Conservation (phyloP, 2,329 filamentous ascomycete species). For the Colletotrichum karsti region DNA sequence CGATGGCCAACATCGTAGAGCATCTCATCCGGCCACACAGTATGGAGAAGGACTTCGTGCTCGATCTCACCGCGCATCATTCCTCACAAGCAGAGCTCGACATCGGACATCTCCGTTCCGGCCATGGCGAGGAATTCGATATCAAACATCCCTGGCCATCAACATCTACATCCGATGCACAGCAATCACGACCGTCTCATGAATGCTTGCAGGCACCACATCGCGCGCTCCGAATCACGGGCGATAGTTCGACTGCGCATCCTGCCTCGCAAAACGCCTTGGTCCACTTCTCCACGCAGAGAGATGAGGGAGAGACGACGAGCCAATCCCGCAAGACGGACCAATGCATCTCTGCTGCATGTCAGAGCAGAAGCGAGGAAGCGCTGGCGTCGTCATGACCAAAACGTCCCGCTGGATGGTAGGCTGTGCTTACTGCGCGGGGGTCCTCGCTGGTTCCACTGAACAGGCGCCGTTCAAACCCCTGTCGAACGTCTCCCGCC, state of each 20-base stretch:
- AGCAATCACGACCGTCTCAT: background rate
- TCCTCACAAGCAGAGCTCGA: too few relatives aligned
- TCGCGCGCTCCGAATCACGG: conserved; percentile 19
- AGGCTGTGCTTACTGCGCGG: conserved; percentile 22
- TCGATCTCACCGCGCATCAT: too few relatives aligned
- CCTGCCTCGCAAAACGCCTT: conserved; percentile 24
- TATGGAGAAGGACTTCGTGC: too few relatives aligned
- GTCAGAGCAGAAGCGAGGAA: conserved; percentile 18
- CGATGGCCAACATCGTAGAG: too few relatives aligned
- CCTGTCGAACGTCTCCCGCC: background rate
- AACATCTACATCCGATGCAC: conserved; percentile 1
- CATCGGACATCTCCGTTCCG: conserved; percentile 17
- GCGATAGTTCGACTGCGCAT: background rate
- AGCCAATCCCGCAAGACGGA: conserved; percentile 4
- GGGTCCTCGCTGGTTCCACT: background rate
- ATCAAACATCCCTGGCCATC: background rate
- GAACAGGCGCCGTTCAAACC: background rate
- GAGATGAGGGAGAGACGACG: background rate
- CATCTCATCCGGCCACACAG: too few relatives aligned
- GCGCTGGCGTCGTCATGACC: background rate
- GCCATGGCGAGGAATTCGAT: background rate
- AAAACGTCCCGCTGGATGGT: conserved; percentile 22
- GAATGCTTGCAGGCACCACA: background rate
- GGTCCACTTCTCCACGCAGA: background rate
- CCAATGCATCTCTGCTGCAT: conserved; percentile 13